Base-by-base conservation (phyloP, 129 eudicot genomes). In the Dittrichia graveolens region DNA sequence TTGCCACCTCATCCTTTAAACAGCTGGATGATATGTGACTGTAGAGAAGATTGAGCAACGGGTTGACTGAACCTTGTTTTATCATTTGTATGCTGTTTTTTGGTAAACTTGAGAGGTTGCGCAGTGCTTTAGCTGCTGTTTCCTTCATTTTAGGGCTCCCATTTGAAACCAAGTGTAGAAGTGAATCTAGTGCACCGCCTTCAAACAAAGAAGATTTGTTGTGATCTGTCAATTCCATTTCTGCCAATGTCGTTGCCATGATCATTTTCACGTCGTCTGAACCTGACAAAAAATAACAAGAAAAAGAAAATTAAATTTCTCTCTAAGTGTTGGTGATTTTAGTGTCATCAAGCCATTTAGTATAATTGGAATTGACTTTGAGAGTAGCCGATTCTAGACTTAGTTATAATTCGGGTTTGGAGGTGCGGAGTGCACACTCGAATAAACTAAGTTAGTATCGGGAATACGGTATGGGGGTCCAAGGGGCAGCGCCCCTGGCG, bases 201-300 rank as follows among this genome's bases (percentile, higher is more conserved):
- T 85, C 88, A 38, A 88, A 79, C 16, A 88, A 69, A 45, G 86
- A 83, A 31, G 85, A 82, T 63, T 85, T 88, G 69, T 81, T 83
- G 69, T 74, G 86, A 64, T 88, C 95, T 35, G 95, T 82, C 42
- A 88, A 59, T 15, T 88, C 95, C 88, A 82, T 85, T 78, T 85
- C 90, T 43, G 88, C 95, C 75, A 88, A 83, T 53, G 88, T 83
- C 52, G 35, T 78, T 18, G 81, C 90, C 95, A 88, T 88, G 8
- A 14, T 59, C 84, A 83, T 65, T 80, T 85, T 83, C 35, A 83
- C 84, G 2, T 75, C 84, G 62, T 71, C 85, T 18, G 86, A 49
- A 4, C 95, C 95, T 88, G 83, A 63, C 35, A 62, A 35, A 55
- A 14, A 60, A 24, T 24, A 24, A 55, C 9, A 6, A 59, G 5